Conservation (phyloP, 768 basidiomycete genomes). For the Terana coerulea region DNA sequence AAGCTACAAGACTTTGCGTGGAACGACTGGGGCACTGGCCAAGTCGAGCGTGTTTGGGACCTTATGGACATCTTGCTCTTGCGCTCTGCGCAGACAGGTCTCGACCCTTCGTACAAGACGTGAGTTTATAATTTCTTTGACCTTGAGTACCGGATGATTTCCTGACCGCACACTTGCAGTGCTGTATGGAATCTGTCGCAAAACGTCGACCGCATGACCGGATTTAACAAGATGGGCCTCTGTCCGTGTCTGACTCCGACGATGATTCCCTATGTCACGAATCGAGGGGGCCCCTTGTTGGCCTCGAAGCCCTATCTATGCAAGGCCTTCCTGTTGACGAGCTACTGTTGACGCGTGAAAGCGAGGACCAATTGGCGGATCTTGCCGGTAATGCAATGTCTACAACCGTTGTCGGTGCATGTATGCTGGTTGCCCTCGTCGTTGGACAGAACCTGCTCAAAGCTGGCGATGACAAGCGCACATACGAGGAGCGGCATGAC, state of each 20-base stretch:
- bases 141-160: constrained; percentile 3
- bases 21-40: constrained; percentile 90
- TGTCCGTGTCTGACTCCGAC: constrained; percentile 92
- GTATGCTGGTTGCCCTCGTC: constrained; percentile 80
- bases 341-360: constrained; percentile 87
- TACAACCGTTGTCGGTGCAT: constrained; percentile 90
- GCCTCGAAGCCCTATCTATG: constrained; percentile 88
- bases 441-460: constrained; percentile 64
- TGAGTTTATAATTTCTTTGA: constrained; percentile 35
- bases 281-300: constrained; percentile 96
- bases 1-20: constrained; percentile 87
- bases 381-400: constrained; percentile 98
- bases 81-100: constrained; percentile 72
- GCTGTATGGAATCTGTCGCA: constrained; percentile 96
- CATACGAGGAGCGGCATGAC: constrained; percentile 60
- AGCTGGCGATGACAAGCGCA: constrained; percentile 56
- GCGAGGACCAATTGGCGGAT: constrained; percentile 90
- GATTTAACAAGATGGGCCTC: constrained; percentile 76
- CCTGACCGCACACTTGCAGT: constrained; percentile 33
- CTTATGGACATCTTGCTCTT: constrained; percentile 89
- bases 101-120: constrained; percentile 90
- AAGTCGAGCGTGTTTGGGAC: constrained; percentile 95
- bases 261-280: constrained; percentile 96
- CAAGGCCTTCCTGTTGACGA: constrained; percentile 94
- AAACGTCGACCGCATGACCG: constrained; percentile 90